Base-by-base conservation (phyloP, 2,329 filamentous ascomycete genomes). In the Chrysosporium queenslandicum region DNA sequence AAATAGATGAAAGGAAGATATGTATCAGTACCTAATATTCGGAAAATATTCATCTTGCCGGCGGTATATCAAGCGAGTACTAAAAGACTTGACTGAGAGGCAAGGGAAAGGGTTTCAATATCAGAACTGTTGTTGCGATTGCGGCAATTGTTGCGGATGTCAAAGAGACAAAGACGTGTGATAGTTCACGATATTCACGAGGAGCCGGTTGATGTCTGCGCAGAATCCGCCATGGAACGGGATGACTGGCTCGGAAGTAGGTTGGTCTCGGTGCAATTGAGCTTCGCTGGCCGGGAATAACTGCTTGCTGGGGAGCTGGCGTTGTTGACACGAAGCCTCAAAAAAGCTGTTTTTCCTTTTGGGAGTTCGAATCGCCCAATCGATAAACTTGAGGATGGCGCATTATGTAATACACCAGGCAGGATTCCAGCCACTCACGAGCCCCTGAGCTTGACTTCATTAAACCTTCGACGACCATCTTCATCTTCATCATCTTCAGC, bases 41-140 rank as follows among this genome's bases (percentile, higher is more conserved):
- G 72, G 73, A 86, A 86, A 66, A 85, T 72, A 72, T 86, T 86
- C 82, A 86, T 85, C 60, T 57, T 77, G 67, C 60, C 61, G 53
- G 34, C 43, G 25, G 14, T 45, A 25, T 51, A 20, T 45, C 29
- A 11, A 21, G n/a, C n/a, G n/a, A n/a, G n/a, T n/a, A n/a, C n/a
- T n/a, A n/a, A n/a, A n/a, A n/a, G n/a, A n/a, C n/a, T n/a, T n/a
- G n/a, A n/a, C n/a, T n/a, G n/a, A n/a, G n/a, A n/a, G n/a, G n/a
- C n/a, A n/a, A n/a, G n/a, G n/a, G n/a, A n/a, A n/a, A n/a, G n/a
- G n/a, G n/a, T n/a, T n/a, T n/a, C n/a, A n/a, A n/a, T n/a, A n/a
- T n/a, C n/a, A n/a, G n/a, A n/a, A n/a, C n/a, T n/a, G n/a, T n/a
- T n/a, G n/a, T n/a, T n/a, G n/a, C n/a, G n/a, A n/a, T n/a, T n/a